A percentile compares a stretch with the other conserved stretches of the same genome.
Conservation (phyloP, 116 monocot species). For the Zostera marina region DNA sequence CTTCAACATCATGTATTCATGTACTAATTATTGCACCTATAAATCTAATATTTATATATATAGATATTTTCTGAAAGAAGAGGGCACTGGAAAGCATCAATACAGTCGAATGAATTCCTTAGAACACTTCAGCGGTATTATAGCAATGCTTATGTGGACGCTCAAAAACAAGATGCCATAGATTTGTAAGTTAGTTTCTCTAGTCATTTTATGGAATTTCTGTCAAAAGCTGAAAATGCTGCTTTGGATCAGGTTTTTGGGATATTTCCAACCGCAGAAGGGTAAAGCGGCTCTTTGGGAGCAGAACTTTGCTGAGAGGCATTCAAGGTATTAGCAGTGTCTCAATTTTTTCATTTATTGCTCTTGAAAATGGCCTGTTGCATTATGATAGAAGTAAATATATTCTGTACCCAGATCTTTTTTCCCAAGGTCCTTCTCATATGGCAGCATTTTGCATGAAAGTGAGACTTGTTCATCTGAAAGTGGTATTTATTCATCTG, state of each 20-base stretch:
- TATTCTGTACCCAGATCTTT: constrained; percentile 6
- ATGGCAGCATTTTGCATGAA: constrained; percentile 23
- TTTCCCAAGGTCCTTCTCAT: constrained; percentile 26
- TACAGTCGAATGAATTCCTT: constrained; percentile 56
- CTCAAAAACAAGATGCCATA: constrained; percentile 66
- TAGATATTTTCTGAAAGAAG: constrained; percentile 74
- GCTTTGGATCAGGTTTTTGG: constrained; percentile 22
- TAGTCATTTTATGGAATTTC: too few species aligned
- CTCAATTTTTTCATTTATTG: background rate
- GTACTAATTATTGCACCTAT: background rate
- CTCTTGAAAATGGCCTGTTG: background rate
- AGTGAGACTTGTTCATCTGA: constrained; percentile 6
- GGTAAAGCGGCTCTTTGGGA: constrained; percentile 60
- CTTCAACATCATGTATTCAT: too few species aligned
- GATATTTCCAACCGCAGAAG: constrained; percentile 54
- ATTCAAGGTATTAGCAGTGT: constrained; percentile 26
- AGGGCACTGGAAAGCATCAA: constrained; percentile 70
- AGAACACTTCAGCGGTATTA: constrained; percentile 63
- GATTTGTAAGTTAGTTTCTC: constrained; percentile 23
- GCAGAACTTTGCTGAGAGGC: constrained; percentile 24
- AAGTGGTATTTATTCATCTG: constrained; percentile 6
- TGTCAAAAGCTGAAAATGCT: too few species aligned
- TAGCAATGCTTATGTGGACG: constrained; percentile 63
- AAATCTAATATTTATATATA: background rate
- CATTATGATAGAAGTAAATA: background rate